Evolutionary conservation across 2,329 filamentous ascomycete species (phyloP), one percentile per base, ranked within the genome.

Genomic region (Calonectria leucothoes): DNA sequence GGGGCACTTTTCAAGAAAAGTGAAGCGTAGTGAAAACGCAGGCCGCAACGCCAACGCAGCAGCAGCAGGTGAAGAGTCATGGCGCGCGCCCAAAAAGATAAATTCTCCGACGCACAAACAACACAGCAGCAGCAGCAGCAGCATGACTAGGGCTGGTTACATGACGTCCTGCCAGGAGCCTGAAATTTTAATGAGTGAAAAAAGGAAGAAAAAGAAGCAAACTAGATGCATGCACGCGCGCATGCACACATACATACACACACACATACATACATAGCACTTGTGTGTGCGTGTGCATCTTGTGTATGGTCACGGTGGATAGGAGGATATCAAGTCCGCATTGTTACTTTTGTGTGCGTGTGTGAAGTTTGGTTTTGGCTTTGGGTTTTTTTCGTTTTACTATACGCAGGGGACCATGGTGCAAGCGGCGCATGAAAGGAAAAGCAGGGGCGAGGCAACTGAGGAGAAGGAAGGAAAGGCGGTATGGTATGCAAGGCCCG

Each of bases 101-200:
- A 67, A 74, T 55, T 63, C 48, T 33, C 71, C 65, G 69, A 70
- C 59, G 74, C 74, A 75, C 55, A 72, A 72, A 61, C 74, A 75
- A 57, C 74, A 14, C 57, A 74, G 72, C 69, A 55, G 49, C 65
- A 55, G 35, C 55, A 52, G 11, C 57, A 74, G 72, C 69, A 55
- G 49, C 65, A 55, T 49, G 66, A 52, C 51, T 42, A 71, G 66
- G 55, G 31, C 70, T 63, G 69, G 64, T 63, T 70, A 49, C 65
- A 69, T 71, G 27, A 61, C 59, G 52, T 45, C 35, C 37, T 66
- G 66, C 51, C 5, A 59, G 55, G n/a, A 59, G 55, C 55, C 55
- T 59, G 33, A 39, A 59, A 59, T 59, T 59, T 59, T 14, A 37
- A 42, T 15, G 15, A 7, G 37, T n/a, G 37, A 15, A 20, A 17